phyloP scores from a whole-genome alignment of 2,329 filamentous ascomycete species.

The Metarhizium anisopliae region DNA sequence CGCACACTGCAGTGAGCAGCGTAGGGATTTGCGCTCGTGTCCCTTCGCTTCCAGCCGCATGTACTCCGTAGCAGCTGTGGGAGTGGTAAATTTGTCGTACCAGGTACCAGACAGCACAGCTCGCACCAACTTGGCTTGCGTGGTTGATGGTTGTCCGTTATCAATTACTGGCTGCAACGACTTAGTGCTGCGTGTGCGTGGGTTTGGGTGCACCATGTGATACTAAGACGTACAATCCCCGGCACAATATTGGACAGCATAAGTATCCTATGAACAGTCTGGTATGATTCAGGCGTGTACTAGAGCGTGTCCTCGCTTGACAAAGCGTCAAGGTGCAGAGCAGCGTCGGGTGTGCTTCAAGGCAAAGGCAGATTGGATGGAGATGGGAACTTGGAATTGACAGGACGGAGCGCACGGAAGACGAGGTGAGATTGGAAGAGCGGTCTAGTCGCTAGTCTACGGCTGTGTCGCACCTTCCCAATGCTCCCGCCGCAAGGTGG shows the following conservation, averaged over 20 bases:
- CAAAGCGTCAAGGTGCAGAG: background rate
- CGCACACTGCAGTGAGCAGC: background rate
- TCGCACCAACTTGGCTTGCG: background rate
- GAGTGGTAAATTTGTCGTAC: background rate
- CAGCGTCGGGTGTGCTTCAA: background rate
- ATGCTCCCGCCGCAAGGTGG: background rate
- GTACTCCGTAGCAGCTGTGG: background rate
- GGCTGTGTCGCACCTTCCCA: conserved; percentile 1
- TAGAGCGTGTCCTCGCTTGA: background rate
- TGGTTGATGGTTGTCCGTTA: too few relatives aligned
- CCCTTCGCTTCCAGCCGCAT: background rate
- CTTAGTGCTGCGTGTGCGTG: background rate
- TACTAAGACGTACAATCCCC: background rate
- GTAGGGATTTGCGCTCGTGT: background rate
- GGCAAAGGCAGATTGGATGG: background rate
- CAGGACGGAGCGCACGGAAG: background rate
- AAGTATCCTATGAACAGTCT: too few relatives aligned
- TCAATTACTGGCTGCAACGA: background rate
- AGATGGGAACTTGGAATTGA: background rate
- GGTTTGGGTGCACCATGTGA: background rate
- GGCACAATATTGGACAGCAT: too few relatives aligned
- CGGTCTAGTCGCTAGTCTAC: background rate
- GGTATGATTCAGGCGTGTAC: background rate
- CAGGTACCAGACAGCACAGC: background rate
- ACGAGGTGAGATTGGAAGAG: background rate